These are phyloP conservation scores for Anethum foeniculum DNA, from an alignment of 140 eudicot genomes.

Conservation along the genomic window DNA sequence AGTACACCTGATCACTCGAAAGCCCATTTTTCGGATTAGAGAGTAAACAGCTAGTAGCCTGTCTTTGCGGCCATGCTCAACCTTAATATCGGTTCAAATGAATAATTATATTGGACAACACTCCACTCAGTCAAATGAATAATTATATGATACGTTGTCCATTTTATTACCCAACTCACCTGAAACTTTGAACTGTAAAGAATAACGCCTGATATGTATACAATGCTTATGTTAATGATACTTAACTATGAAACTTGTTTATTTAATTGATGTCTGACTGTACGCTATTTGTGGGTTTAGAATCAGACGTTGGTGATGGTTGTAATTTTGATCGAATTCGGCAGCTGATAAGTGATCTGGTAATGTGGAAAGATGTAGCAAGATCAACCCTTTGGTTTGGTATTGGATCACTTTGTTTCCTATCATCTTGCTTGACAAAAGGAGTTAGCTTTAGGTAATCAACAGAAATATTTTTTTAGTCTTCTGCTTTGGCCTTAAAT, in stretches of 20 bases:
- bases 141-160: neutral
- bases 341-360: constrained; percentile 44
- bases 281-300: constrained; percentile 22
- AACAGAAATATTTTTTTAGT: neutral
- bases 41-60: neutral
- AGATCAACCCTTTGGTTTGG: constrained; percentile 97
- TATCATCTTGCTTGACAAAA: constrained; percentile 76
- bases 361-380: constrained; percentile 92
- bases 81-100: neutral
- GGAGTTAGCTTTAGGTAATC: constrained; percentile 66
- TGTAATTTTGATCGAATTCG: constrained; percentile 62
- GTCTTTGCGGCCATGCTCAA: neutral
- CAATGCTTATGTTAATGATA: no score
- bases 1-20: neutral
- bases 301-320: constrained; percentile 39
- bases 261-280: neutral
- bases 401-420: constrained; percentile 77
- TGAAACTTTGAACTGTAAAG: neutral
- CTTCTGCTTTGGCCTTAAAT: neutral
- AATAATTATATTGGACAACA: no score
- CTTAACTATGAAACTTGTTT: neutral
- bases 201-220: no score
- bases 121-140: no score
- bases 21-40: neutral
- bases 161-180: neutral